Base-by-base conservation (phyloP, 208 protist species). In the Leptomonas pyrrhocoris region DNA sequence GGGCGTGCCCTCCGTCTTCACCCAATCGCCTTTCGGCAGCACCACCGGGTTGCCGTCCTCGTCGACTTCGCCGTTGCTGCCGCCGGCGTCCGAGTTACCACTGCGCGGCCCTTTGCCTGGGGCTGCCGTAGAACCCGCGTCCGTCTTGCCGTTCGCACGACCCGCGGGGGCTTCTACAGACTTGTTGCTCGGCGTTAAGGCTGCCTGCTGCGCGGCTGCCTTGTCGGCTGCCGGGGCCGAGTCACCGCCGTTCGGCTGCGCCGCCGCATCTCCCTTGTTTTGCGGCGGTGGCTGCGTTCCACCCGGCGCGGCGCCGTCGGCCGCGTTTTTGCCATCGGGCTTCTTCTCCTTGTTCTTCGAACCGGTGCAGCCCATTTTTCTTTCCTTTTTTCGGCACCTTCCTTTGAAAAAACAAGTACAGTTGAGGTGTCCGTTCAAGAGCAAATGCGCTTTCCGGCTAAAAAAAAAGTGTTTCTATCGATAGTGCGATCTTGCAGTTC, bases 11-110 rank as follows among this genome's bases (percentile, higher is more conserved):
- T 92, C 85, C 56, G 90, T 89, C 69, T 80, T 75, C 40, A 87
- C 74, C 90, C 90, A 96, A 43, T 88, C 76, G 6, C 90, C 90
- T 68, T 91, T 89, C 12, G 90, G 90, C 51, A 96, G 72, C 50
- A 87, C 69, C 3, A 94, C 73, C 36, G 71, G 59, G 59, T 85
- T 88, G 61, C 79, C 88, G 4, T 88, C 53, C 21, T 91, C 85
- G 62, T 92, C 85, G 5, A 84, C 18, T 2, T 86, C 65, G 15
- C 21, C 25, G 63, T 8, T 31, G 66, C 40, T 45, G 58, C 50
- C 28, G 23, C 45, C 25, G 45, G 65, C 28, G 5, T 77, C 59
- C 16, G 55, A 53, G 70, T 68, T 45, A 21, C 2, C 45, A 23
- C 45, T 43, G 50, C 66, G 70, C 48, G 71, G 67, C 16, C 6